phyloP scores from a whole-genome alignment of 768 basidiomycete genomes.

The Hortiboletus flavorubellus region DNA sequence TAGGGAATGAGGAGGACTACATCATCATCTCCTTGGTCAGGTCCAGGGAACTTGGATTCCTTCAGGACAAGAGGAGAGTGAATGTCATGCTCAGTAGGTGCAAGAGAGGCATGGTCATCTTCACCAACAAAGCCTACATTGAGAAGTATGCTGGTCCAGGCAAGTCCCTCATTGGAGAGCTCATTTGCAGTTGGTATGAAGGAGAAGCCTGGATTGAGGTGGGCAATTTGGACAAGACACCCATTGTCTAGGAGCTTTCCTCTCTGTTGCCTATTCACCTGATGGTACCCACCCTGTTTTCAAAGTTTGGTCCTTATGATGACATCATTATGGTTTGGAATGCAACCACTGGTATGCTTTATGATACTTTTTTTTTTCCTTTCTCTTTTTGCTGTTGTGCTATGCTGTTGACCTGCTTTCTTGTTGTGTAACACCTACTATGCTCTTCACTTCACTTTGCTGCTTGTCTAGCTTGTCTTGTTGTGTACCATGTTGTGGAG shows the following conservation, averaged over 20 bases:
- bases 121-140: constrained; percentile 61
- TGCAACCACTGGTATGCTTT: neutral
- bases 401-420: constrained; percentile 17
- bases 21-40: constrained; percentile 73
- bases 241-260: constrained; percentile 15
- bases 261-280: neutral
- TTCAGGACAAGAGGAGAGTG: constrained; percentile 59
- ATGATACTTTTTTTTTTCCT: neutral
- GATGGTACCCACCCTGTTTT: no score
- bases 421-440: constrained; percentile 6
- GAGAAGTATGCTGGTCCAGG: constrained; percentile 47
- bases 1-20: constrained; percentile 81
- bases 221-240: constrained; percentile 25
- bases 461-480: constrained; percentile 1
- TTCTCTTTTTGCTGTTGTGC: constrained; percentile 3
- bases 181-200: constrained; percentile 32
- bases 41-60: constrained; percentile 61
- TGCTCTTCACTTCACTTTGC: neutral
- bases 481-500: constrained; percentile 8
- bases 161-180: constrained; percentile 42
- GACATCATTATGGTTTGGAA: no score
- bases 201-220: constrained; percentile 36
- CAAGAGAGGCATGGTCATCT: constrained; percentile 74
- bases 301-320: no score
- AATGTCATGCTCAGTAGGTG: constrained; percentile 90